These are phyloP conservation scores for Pseudopithomyces chartarum DNA, from an alignment of 2,329 filamentous ascomycete species.

Conservation along the genomic window DNA sequence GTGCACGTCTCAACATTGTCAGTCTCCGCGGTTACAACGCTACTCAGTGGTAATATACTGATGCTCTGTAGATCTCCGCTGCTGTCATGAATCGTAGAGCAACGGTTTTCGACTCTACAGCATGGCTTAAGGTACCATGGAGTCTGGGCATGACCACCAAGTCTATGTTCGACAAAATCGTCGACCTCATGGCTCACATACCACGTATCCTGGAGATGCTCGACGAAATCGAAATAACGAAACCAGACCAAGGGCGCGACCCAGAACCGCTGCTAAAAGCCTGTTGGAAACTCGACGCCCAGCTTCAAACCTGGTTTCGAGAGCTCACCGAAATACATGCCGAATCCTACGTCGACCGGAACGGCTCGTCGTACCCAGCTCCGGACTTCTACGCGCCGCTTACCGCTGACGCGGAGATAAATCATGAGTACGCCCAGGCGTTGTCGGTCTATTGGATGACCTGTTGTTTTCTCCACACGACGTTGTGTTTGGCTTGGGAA, in stretches of 20 bases:
- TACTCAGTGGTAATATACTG: too few species aligned
- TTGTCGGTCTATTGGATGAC: slow-evolving; percentile 2
- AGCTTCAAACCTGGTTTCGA: background rate
- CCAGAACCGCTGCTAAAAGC: background rate
- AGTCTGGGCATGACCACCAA: background rate
- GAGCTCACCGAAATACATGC: background rate
- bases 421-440: background rate
- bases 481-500: background rate
- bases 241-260: background rate
- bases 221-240: background rate
- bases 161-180: background rate
- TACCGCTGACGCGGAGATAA: background rate
- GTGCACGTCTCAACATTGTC: background rate
- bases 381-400: background rate
- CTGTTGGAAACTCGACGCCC: slow-evolving; percentile 3
- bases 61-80: background rate
- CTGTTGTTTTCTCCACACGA: background rate
- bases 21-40: background rate
- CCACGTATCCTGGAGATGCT: background rate
- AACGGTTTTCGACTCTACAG: background rate
- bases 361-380: background rate
- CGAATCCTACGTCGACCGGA: background rate
- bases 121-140: slow-evolving; percentile 1
- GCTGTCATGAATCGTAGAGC: background rate
- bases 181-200: slow-evolving; percentile 1